A percentile compares a stretch with the other conserved stretches of the same genome.
Conservation (phyloP, 352 stramenopile genomes). For the Globisporangium heterothallicum region DNA sequence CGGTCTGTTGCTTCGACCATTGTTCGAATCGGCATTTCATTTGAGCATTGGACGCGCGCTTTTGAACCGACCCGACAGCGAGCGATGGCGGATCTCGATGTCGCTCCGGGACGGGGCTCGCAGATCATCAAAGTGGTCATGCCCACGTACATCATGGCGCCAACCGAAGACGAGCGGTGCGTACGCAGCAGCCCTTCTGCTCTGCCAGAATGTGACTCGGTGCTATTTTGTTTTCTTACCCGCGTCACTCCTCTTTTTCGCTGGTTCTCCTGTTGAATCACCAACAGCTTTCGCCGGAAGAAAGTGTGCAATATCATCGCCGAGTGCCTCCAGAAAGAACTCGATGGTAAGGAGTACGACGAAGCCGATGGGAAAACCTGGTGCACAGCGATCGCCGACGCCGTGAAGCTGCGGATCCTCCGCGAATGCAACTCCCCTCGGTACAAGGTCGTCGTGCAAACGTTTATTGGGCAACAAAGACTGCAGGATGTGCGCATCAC, state of each 20-base stretch:
- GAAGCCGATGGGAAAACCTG: constrained; percentile 64
- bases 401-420: constrained; percentile 54
- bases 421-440: constrained; percentile 72
- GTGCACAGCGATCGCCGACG: constrained; percentile 60
- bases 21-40: no score
- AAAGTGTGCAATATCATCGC: constrained; percentile 69
- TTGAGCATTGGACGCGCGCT: no score
- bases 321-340: constrained; percentile 59
- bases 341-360: constrained; percentile 73
- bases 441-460: constrained; percentile 94
- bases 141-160: constrained; percentile 82
- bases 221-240: not conserved
- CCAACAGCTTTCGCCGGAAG: constrained; percentile 58
- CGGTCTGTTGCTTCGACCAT: no score
- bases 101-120: constrained; percentile 25
- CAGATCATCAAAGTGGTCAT: constrained; percentile 80
- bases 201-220: no score
- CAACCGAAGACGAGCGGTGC: constrained; percentile 73
- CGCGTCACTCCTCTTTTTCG: not conserved
- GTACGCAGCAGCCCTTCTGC: not conserved
- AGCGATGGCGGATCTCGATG: constrained; percentile 52
- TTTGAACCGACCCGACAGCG: not conserved
- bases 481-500: constrained; percentile 92
- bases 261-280: not conserved
- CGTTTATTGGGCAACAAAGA: constrained; percentile 91